Conservation (phyloP, 768 basidiomycete genomes). For the Tephrocybe sp. region DNA sequence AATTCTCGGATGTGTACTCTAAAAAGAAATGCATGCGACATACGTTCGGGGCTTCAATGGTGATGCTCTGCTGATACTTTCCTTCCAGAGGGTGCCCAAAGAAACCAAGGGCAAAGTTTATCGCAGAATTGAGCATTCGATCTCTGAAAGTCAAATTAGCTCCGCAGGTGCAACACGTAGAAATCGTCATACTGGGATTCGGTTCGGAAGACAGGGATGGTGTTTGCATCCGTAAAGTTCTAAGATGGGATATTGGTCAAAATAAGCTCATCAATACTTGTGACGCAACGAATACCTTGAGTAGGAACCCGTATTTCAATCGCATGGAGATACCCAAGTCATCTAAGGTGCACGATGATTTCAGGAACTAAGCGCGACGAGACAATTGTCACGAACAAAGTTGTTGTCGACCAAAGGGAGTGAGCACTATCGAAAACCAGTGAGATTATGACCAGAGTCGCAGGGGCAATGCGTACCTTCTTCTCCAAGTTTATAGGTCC, state of each 20-base stretch:
- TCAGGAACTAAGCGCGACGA: neutral
- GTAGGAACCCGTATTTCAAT: slow-evolving; percentile 79
- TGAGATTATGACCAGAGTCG: slow-evolving; percentile 13
- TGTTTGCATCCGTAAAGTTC: slow-evolving; percentile 61
- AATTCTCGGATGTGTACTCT: too few relatives aligned
- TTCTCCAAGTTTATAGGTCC: slow-evolving; percentile 89
- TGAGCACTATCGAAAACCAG: slow-evolving; percentile 53
- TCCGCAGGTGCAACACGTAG: neutral
- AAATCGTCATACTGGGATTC: slow-evolving; percentile 55
- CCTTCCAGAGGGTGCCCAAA: slow-evolving; percentile 73
- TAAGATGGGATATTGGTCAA: slow-evolving; percentile 16
- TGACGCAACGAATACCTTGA: too few relatives aligned
- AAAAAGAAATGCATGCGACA: slow-evolving; percentile 27
- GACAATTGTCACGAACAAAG: slow-evolving; percentile 54
- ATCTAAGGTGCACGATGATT: slow-evolving; percentile 30
- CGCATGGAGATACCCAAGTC: slow-evolving; percentile 71
- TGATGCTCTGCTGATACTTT: slow-evolving; percentile 77
- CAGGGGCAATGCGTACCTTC: slow-evolving; percentile 50
- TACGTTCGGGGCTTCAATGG: slow-evolving; percentile 65
- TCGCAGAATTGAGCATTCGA: slow-evolving; percentile 64
- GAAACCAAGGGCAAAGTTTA: slow-evolving; percentile 74
- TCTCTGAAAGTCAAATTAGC: slow-evolving; percentile 41
- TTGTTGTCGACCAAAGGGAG: slow-evolving; percentile 90
- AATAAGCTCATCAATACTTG: too few relatives aligned
- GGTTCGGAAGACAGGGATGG: slow-evolving; percentile 77